Evolutionary conservation across 352 stramenopile genomes (phyloP).

Genomic region (Chrysophaeum taylorii): DNA sequence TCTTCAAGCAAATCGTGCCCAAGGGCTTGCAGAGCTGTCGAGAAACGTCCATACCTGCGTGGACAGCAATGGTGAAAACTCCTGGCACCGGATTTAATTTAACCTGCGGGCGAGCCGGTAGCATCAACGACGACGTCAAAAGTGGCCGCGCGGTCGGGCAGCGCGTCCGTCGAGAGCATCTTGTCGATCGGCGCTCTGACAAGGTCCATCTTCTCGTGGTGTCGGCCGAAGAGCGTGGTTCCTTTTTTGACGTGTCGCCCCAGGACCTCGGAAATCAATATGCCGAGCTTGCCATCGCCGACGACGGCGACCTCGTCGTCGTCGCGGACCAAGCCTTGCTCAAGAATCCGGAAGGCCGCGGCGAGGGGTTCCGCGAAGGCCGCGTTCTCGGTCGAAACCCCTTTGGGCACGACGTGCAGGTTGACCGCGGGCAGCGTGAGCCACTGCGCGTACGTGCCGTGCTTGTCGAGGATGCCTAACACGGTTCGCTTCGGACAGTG

Average conservation of each 20-base stretch:
- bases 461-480: slow-evolving; percentile 61
- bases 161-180: slow-evolving; percentile 26
- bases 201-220: slow-evolving; percentile 43
- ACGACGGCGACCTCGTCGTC: slow-evolving; percentile 59
- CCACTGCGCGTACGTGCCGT: slow-evolving; percentile 68
- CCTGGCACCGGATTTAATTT: no score
- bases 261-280: slow-evolving; percentile 69
- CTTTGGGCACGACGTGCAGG: slow-evolving; percentile 59
- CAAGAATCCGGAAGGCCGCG: slow-evolving; percentile 63
- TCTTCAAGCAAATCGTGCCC: no score
- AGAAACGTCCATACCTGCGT: not conserved
- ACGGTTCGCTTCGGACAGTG: slow-evolving; percentile 67
- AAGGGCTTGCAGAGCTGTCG: slow-evolving; percentile 15
- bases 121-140: slow-evolving; percentile 52
- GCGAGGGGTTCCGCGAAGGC: slow-evolving; percentile 70
- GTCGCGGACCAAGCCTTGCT: slow-evolving; percentile 55
- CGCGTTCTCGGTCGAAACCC: slow-evolving; percentile 51
- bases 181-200: slow-evolving; percentile 31
- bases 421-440: slow-evolving; percentile 62
- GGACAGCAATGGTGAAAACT: not conserved
- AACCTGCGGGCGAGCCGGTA: slow-evolving; percentile 39
- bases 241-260: slow-evolving; percentile 26
- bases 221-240: slow-evolving; percentile 46
- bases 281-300: slow-evolving; percentile 70
- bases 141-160: slow-evolving; percentile 23